Percentiles rank a stretch among this genome's conserved stretches.
These are phyloP conservation scores for Selenicereus undatus DNA, from an alignment of 148 eudicot species.

Conservation along the genomic window DNA sequence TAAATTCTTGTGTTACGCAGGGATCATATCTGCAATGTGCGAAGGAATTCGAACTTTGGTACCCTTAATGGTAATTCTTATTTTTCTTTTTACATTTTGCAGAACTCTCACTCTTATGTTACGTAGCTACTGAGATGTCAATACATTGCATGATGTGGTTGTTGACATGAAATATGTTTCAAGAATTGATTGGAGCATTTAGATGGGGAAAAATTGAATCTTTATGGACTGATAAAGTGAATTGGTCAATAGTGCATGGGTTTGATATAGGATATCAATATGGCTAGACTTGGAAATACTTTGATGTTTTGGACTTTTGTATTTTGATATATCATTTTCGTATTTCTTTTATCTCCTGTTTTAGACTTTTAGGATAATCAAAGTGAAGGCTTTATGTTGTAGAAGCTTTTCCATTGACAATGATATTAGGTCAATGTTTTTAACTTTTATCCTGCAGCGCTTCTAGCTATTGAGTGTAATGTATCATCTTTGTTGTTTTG, in stretches of 20 bases:
- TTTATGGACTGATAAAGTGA: background rate
- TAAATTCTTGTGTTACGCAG: conserved; percentile 39
- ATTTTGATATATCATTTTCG: background rate
- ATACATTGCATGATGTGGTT: background rate
- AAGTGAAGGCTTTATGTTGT: no score
- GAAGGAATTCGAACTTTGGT: conserved; percentile 63
- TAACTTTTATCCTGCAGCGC: no score
- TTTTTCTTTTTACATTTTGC: background rate
- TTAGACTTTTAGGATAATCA: no score
- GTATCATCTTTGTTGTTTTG: no score
- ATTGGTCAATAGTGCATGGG: background rate
- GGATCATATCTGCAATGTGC: conserved; percentile 87
- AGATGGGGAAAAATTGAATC: background rate
- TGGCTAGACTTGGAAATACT: background rate
- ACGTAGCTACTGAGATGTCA: background rate
- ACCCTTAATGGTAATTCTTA: conserved; percentile 69
- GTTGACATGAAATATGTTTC: background rate
- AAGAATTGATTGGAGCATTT: conserved; percentile 6
- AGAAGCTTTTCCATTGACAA: no score
- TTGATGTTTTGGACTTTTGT: background rate
- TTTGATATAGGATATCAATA: background rate
- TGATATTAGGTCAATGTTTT: no score
- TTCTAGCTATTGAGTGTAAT: no score
- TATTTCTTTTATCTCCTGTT: no score
- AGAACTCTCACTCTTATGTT: background rate